phyloP scores from a whole-genome alignment of 345 rosid genomes.

The Erodium maritimum region DNA sequence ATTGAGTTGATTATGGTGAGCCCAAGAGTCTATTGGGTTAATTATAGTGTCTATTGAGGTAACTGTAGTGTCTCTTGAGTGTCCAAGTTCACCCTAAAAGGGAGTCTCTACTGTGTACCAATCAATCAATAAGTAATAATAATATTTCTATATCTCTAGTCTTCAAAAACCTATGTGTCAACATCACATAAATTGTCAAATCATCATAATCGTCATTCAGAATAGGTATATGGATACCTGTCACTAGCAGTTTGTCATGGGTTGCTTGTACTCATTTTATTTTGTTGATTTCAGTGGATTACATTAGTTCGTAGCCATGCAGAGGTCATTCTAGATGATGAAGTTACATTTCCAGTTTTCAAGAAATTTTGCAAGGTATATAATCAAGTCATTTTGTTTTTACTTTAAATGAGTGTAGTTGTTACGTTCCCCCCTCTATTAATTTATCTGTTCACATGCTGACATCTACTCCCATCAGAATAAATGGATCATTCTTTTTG shows the following conservation, averaged over 20 bases:
- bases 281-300: conserved; percentile 55
- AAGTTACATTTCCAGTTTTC: conserved; percentile 47
- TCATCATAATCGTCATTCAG: neutral
- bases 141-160: too few species aligned
- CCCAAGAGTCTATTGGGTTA: too few species aligned
- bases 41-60: too few species aligned
- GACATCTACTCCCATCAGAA: neutral
- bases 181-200: neutral
- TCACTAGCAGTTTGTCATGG: neutral
- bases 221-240: too few species aligned
- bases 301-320: conserved; percentile 67
- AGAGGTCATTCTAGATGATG: conserved; percentile 60
- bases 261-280: conserved; percentile 3
- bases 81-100: too few species aligned
- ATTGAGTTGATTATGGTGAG: too few species aligned
- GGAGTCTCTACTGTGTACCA: too few species aligned
- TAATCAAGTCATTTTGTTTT: neutral
- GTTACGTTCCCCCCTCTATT: neutral
- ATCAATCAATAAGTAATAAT: too few species aligned
- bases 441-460: neutral
- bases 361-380: conserved; percentile 74
- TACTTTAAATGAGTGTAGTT: neutral
- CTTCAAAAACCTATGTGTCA: too few species aligned
- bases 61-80: too few species aligned
- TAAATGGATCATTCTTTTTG: neutral